Conservation (phyloP, 2,329 filamentous ascomycete species). For the Penicillium sp. region DNA sequence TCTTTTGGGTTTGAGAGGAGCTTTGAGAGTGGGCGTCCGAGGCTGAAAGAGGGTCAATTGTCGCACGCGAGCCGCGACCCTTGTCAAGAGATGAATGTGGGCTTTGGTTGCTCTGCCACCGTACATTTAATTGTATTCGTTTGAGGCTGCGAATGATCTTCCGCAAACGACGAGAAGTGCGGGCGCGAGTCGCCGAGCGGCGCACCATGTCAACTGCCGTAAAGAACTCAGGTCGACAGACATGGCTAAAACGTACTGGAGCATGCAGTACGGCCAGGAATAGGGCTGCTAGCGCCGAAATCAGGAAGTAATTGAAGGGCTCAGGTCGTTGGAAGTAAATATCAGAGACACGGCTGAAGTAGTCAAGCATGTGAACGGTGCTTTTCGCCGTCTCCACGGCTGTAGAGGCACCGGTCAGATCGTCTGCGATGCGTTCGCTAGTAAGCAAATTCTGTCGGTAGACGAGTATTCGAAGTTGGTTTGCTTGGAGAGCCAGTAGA, state of each 20-base stretch:
- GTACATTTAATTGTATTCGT: conserved; percentile 54
- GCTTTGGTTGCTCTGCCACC: conserved; percentile 5
- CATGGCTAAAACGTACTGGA: conserved; percentile 42
- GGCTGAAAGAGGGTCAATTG: neutral
- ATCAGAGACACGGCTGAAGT: conserved; percentile 36
- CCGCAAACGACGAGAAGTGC: conserved; percentile 57
- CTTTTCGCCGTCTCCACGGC: conserved; percentile 44
- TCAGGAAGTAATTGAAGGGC: conserved; percentile 45
- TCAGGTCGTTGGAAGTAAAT: conserved; percentile 42
- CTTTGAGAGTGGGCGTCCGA: neutral
- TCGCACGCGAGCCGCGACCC: neutral
- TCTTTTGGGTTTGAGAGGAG: neutral
- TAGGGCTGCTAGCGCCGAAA: conserved; percentile 41
- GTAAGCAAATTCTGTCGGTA: conserved; percentile 46
- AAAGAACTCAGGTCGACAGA: conserved; percentile 44
- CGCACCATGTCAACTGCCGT: conserved; percentile 61
- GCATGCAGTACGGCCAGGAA: conserved; percentile 49
- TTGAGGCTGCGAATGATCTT: conserved; percentile 59
- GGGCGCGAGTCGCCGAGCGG: conserved; percentile 55
- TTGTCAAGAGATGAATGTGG: neutral
- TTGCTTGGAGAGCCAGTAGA: conserved; percentile 46
- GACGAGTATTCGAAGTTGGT: conserved; percentile 47
- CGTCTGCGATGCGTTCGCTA: conserved; percentile 36
- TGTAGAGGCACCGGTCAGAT: conserved; percentile 36
- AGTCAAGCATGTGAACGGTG: conserved; percentile 39